These are phyloP conservation scores for Lentinula edodes DNA, from an alignment of 768 basidiomycete genomes.

Conservation along the genomic window DNA sequence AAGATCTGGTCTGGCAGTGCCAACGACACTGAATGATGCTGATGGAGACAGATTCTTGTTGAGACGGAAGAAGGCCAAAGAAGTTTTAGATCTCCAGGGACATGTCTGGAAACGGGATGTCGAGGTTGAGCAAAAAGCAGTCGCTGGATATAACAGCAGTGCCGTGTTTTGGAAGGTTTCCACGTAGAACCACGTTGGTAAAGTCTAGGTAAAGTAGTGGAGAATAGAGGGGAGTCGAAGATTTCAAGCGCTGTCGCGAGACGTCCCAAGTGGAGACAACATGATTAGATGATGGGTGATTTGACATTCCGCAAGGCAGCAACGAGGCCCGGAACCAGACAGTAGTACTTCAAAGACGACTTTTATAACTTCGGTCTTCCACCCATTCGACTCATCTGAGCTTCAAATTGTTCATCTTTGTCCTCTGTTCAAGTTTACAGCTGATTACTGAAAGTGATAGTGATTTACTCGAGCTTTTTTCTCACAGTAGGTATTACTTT, in stretches of 20 bases:
- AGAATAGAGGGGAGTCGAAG: not conserved
- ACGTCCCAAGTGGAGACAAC: no score
- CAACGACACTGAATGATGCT: constrained; percentile 42
- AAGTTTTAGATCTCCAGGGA: constrained; percentile 56
- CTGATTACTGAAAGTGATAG: not conserved
- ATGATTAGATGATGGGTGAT: not conserved
- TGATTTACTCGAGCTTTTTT: constrained; percentile 13
- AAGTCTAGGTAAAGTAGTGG: no score
- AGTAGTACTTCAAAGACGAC: constrained; percentile 10
- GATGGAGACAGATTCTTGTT: constrained; percentile 61
- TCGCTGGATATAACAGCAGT: constrained; percentile 59
- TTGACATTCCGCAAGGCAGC: not conserved
- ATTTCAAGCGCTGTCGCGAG: not conserved
- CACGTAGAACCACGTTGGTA: constrained; percentile 1
- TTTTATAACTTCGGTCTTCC: constrained; percentile 8
- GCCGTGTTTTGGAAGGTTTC: constrained; percentile 66
- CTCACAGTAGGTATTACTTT: constrained; percentile 4
- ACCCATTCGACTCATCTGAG: constrained; percentile 20
- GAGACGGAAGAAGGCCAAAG: constrained; percentile 38
- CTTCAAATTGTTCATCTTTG: constrained; percentile 17
- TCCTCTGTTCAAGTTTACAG: no score
- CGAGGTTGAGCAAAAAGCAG: constrained; percentile 58
- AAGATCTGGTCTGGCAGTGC: constrained; percentile 50
- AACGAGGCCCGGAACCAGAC: not conserved
- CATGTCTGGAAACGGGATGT: constrained; percentile 54